Evolutionary conservation across 2,329 filamentous ascomycete genomes (phyloP), one percentile per base, ranked within the genome.

Genomic region (Chaetoscypha palmicola): DNA sequence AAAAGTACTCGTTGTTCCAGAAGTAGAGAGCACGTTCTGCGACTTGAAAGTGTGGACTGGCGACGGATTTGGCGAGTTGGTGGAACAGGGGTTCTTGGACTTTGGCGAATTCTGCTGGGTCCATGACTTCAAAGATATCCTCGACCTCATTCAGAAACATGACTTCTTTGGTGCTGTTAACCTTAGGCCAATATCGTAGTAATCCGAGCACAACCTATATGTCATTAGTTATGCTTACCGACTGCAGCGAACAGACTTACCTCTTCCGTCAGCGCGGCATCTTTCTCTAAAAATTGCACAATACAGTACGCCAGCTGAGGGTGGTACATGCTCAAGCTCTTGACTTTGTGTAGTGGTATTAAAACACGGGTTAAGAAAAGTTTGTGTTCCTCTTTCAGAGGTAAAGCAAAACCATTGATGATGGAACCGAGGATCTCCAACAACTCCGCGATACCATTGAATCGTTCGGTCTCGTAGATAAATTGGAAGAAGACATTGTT

Each of bases 401-500:
- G 92, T 45, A 98, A 71, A 17, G 92, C 92, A 63, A 98, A 98
- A 35, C 92, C 92, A 64, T 98, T 98, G 73, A 98, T 98, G 61
- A 98, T 98, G 53, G 92, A 97, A 22, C 92, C 92, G 51, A 58
- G 33, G 53, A 60, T 33, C 52, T 57, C 31, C 51, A 58, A 39
- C 49, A 56, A 26, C 41, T 54, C 30, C 49, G 56, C 46, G 45
- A 51, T 40, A 11, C 55, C n/a, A 30, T 48, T 41, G 48, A 98
- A 97, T 47, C 92, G 79, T 67, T 98, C 92, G 3, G 92, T 98
- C 68, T 98, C 92, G 64, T 98, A 98, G 48, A 89, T 90, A 66
- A 98, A 98, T 63, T 98, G 92, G 76, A 98, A 98, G 71, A 98
- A 98, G 58, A 98, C 92, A 61, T 98, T 97, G 78, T 98, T 98